Base-by-base conservation (phyloP, 1,284 basidiomycete genomes). In the Exobasidium rhododendri region DNA sequence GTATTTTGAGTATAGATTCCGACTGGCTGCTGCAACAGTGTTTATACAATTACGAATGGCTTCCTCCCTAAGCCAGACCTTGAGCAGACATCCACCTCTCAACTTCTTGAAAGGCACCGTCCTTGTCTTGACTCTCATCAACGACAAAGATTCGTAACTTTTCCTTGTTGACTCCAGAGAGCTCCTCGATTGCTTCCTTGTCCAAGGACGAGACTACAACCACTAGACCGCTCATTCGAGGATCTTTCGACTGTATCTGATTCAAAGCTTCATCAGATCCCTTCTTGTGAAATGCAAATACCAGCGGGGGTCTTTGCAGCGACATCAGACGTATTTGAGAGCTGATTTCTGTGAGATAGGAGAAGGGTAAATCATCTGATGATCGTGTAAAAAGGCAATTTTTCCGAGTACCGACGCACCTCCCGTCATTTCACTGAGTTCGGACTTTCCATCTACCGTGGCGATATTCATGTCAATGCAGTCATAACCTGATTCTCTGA, bases 381-480 rank as follows among this genome's bases (percentile, higher is more conserved):
- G n/a, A n/a, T n/a, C n/a, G n/a, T n/a, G n/a, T n/a, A n/a, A n/a
- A n/a, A n/a, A n/a, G n/a, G n/a, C n/a, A n/a, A 44, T 22, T 44
- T 44, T 44, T 22, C n/a, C n/a, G 14, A 44, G 43, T 22, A 14
- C n/a, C 43, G 14, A 44, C 29, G 7, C 29, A 31, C 47, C 29
- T 31, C 20, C 14, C 20, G 47, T 31, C 47, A 24, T 7, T 20
- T 50, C 47, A 50, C 22, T 31, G 7, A 40, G 35, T 10, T 50
- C 47, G 20, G 24, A 26, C 7, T 14, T 31, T 40, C 17, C 10
- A 14, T 44, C 52, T 44, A 31, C 20, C 14, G 29, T 44, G n/a
- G 31, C 52, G 14, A 55, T 17, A 44, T 55, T 55, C 30, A 31
- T n/a, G 22, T 55, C 52, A 14, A 55, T 44, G 29, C 52, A 55